These are phyloP conservation scores for Chlamydomonas sp. DNA, from an alignment of 139 green algal genomes.

Conservation along the genomic window DNA sequence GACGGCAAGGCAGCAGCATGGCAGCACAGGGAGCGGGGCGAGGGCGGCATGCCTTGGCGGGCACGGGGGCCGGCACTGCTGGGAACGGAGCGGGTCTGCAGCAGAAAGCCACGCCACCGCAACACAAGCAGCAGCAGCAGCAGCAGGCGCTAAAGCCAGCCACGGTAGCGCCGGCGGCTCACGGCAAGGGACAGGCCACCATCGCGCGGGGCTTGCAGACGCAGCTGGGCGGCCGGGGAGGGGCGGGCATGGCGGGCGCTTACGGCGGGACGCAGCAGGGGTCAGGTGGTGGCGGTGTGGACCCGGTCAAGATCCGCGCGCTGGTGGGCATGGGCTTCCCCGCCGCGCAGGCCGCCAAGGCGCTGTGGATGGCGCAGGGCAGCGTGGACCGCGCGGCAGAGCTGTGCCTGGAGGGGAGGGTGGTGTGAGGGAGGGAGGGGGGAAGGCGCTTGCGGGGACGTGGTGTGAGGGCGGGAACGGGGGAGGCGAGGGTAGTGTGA, in stretches of 20 bases:
- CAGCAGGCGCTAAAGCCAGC: not conserved
- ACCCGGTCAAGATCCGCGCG: not conserved
- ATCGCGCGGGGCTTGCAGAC: not conserved
- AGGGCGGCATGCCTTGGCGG: not conserved
- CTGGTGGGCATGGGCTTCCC: slow-evolving; percentile 36
- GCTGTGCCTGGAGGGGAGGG: slow-evolving; percentile 52
- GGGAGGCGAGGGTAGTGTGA: too few species aligned
- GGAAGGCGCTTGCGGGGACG: too few species aligned
- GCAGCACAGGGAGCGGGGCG: not conserved
- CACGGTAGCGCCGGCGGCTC: not conserved
- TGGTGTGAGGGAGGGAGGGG: too few species aligned
- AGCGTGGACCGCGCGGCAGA: slow-evolving; percentile 32
- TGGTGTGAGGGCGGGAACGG: too few species aligned
- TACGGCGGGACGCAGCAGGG: too few species aligned
- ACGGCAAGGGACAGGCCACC: not conserved
- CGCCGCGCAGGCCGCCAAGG: slow-evolving; percentile 6
- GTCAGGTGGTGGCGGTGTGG: too few species aligned
- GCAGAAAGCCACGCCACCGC: not conserved
- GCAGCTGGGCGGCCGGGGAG: not conserved
- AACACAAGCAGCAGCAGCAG: not conserved
- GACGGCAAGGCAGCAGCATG: too few species aligned
- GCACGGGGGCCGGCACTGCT: too few species aligned
- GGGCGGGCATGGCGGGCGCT: too few species aligned
- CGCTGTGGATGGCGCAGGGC: slow-evolving; percentile 42
- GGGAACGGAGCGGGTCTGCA: not conserved